These are phyloP conservation scores for Maudiozyma pseudohumilis DNA, from an alignment of 805 yeast genomes.

Conservation along the genomic window DNA sequence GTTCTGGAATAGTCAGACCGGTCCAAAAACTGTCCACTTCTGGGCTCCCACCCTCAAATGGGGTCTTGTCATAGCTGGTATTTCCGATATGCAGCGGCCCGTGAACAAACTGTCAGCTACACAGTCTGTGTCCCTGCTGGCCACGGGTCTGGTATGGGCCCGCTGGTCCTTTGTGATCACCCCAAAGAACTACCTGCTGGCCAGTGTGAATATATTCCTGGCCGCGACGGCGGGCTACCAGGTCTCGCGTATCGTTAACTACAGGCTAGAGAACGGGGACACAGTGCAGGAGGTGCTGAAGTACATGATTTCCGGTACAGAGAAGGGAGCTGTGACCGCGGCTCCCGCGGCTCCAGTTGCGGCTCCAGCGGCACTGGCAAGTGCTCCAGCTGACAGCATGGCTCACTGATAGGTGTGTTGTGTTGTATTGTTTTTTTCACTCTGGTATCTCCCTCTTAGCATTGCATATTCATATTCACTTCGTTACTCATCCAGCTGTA, in stretches of 20 bases:
- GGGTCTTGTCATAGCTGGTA: conserved; percentile 87
- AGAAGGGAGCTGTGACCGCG: not conserved
- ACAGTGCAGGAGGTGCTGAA: conserved; percentile 42
- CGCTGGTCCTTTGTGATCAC: conserved; percentile 93
- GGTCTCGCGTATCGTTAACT: conserved; percentile 56
- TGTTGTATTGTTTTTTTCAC: too few relatives aligned
- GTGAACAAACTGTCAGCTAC: conserved; percentile 87
- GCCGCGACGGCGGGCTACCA: conserved; percentile 87
- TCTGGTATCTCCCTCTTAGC: too few relatives aligned
- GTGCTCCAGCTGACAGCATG: too few relatives aligned
- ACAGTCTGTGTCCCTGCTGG: conserved; percentile 52
- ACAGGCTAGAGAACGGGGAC: conserved; percentile 60
- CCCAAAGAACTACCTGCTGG: conserved; percentile 80
- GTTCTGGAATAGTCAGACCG: conserved; percentile 78
- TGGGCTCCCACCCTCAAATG: conserved; percentile 80
- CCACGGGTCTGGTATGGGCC: conserved; percentile 95
- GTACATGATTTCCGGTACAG: conserved; percentile 52
- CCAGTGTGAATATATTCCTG: conserved; percentile 87
- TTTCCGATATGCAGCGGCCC: conserved; percentile 79
- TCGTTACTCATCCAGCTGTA: too few relatives aligned
- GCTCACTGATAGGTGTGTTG: too few relatives aligned
- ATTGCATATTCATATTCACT: too few relatives aligned
- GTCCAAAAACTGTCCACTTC: conserved; percentile 94
- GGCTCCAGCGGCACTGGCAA: too few relatives aligned
- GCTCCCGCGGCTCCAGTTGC: not conserved